A percentile compares a stretch with the other conserved stretches of the same genome.
Evolutionary conservation across 306 rosid species (phyloP).

Genomic region (Vachellia pachyceras): DNA sequence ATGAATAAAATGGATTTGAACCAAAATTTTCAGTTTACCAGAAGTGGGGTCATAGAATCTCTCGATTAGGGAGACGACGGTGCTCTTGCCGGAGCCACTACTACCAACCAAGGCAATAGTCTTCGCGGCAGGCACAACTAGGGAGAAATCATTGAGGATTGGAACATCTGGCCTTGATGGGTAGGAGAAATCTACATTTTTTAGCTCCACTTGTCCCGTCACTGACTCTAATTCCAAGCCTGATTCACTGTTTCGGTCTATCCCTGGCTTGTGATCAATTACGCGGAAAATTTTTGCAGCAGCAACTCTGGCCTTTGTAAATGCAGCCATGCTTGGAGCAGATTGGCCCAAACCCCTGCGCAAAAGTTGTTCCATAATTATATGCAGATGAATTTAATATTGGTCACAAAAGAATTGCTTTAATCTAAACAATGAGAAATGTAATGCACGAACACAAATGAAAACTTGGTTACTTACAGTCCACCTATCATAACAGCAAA

Average conservation of each 20-base stretch:
- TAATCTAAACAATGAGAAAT: constrained; percentile 18
- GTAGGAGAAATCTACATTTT: constrained; percentile 82
- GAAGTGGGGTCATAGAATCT: constrained; percentile 92
- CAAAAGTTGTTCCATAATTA: background rate
- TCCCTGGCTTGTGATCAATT: constrained; percentile 88
- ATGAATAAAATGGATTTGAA: background rate
- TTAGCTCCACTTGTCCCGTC: constrained; percentile 84
- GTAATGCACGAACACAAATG: constrained; percentile 2
- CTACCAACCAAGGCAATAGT: constrained; percentile 97
- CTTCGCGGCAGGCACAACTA: constrained; percentile 92
- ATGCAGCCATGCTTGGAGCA: constrained; percentile 95
- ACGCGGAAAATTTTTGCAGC: constrained; percentile 83
- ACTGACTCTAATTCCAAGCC: constrained; percentile 80
- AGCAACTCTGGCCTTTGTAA: constrained; percentile 94
- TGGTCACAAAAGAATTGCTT: constrained; percentile 8
- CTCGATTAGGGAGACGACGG: constrained; percentile 94
- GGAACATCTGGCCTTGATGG: constrained; percentile 90
- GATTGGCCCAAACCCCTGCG: constrained; percentile 90
- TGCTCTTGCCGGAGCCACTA: constrained; percentile 99
- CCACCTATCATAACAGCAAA: constrained; percentile 97
- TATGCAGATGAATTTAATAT: background rate
- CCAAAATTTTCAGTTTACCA: constrained; percentile 50
- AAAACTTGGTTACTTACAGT: constrained; percentile 70
- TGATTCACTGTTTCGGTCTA: constrained; percentile 74
- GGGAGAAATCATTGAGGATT: constrained; percentile 71